A percentile compares a stretch with the other conserved stretches of the same genome.
Conservation (phyloP, 1,284 basidiomycete species). For the Lentinus polychrous region DNA sequence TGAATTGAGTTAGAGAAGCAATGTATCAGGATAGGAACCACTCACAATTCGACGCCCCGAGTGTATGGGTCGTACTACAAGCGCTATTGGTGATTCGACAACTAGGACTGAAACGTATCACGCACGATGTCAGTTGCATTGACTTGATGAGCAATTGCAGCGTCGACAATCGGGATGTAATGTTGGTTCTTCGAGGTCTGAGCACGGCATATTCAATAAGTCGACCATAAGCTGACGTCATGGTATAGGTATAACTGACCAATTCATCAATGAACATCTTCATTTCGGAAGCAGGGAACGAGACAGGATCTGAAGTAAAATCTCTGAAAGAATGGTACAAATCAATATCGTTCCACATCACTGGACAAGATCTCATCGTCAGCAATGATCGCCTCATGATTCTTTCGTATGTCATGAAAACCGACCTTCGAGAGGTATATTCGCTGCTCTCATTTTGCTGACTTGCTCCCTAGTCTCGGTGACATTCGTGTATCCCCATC, state of each 20-base stretch:
- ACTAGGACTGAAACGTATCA: conserved; percentile 9
- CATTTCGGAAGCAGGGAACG: conserved; percentile 54
- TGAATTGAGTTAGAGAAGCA: not conserved
- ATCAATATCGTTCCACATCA: conserved; percentile 78
- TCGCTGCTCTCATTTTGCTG: conserved; percentile 50
- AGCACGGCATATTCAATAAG: not conserved
- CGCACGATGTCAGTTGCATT: conserved; percentile 32
- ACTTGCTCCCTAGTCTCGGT: conserved; percentile 42
- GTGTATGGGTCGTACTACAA: conserved; percentile 40
- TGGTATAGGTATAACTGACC: conserved; percentile 29
- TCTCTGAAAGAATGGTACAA: conserved; percentile 59
- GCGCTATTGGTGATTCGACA: not conserved
- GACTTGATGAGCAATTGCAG: conserved; percentile 27
- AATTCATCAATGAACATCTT: conserved; percentile 55
- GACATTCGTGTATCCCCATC: conserved; percentile 32
- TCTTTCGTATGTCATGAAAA: not conserved
- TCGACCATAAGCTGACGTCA: too few relatives aligned
- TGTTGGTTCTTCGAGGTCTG: conserved; percentile 28
- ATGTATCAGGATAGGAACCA: not conserved
- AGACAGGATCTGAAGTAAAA: conserved; percentile 63
- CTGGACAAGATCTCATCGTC: conserved; percentile 23
- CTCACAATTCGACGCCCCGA: conserved; percentile 34
- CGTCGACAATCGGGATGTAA: conserved; percentile 34
- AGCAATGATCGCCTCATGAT: conserved; percentile 6
- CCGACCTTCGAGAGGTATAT: conserved; percentile 60